phyloP scores from a whole-genome alignment of 805 yeast species.

The Monosporozyma aerobia region DNA sequence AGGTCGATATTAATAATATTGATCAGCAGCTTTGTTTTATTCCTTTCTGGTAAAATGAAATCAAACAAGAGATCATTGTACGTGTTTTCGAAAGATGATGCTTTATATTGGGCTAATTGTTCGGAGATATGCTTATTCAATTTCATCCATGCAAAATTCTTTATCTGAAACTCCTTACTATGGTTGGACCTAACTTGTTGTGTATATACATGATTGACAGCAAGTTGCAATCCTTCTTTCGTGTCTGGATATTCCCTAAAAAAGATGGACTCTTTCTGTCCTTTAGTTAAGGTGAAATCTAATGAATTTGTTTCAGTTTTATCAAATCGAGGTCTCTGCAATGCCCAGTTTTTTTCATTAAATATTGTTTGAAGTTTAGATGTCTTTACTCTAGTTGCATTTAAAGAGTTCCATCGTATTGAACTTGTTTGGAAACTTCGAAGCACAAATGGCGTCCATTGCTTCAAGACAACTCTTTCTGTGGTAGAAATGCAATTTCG shows the following conservation, averaged over 20 bases:
- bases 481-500: neutral
- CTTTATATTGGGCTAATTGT: neutral
- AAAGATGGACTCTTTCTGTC: neutral
- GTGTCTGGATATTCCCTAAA: neutral
- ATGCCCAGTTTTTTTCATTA: neutral
- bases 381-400: neutral
- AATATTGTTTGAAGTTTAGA: neutral
- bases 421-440: neutral
- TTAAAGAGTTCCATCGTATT: neutral
- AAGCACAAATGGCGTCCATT: neutral
- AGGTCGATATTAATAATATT: slow-evolving; percentile 1
- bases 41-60: neutral
- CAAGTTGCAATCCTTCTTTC: neutral
- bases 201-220: neutral
- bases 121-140: slow-evolving; percentile 6
- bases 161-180: neutral
- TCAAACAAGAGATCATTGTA: neutral
- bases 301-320: neutral
- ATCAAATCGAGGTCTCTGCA: neutral
- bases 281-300: neutral
- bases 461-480: neutral
- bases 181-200: neutral
- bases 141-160: neutral
- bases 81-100: neutral
- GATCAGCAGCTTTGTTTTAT: neutral